Conservation (phyloP, 176 grass and related monocot species). For the Triticum monococcum region DNA sequence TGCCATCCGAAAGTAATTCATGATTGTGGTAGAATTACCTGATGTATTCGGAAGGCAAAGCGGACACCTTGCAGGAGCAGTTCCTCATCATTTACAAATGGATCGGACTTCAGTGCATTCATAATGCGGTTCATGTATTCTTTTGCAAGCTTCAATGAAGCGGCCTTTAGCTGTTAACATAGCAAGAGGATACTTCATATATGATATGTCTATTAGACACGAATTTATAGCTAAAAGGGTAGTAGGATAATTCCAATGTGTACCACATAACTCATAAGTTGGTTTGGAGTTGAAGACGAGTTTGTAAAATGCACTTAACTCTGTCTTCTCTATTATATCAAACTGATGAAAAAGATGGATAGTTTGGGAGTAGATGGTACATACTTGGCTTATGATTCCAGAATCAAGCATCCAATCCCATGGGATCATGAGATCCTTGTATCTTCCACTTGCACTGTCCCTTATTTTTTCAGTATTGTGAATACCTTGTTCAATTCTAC, state of each 20-base stretch:
- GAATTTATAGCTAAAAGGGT: background rate
- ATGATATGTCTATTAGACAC: constrained; percentile 9
- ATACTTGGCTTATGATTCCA: constrained; percentile 79
- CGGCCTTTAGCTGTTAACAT: constrained; percentile 70
- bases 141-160: constrained; percentile 88
- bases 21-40: constrained; percentile 47
- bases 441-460: constrained; percentile 76
- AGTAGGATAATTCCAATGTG: background rate
- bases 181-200: constrained; percentile 24
- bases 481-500: constrained; percentile 84
- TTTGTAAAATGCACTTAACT: constrained; percentile 15
- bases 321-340: constrained; percentile 11
- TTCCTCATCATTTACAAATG: constrained; percentile 85
- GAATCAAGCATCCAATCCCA: constrained; percentile 99
- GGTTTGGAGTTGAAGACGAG: constrained; percentile 12
- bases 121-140: constrained; percentile 84
- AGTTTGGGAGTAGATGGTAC: constrained; percentile 29
- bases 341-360: background rate
- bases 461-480: constrained; percentile 77
- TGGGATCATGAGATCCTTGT: constrained; percentile 83
- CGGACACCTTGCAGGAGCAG: constrained; percentile 73
- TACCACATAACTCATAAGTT: background rate
- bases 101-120: constrained; percentile 59
- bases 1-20: constrained; percentile 19
- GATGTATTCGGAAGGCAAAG: constrained; percentile 92